A percentile compares a stretch with the other conserved stretches of the same genome.
Evolutionary conservation across 2,329 filamentous ascomycete species (phyloP).

Genomic region (Teratosphaeria viscida): DNA sequence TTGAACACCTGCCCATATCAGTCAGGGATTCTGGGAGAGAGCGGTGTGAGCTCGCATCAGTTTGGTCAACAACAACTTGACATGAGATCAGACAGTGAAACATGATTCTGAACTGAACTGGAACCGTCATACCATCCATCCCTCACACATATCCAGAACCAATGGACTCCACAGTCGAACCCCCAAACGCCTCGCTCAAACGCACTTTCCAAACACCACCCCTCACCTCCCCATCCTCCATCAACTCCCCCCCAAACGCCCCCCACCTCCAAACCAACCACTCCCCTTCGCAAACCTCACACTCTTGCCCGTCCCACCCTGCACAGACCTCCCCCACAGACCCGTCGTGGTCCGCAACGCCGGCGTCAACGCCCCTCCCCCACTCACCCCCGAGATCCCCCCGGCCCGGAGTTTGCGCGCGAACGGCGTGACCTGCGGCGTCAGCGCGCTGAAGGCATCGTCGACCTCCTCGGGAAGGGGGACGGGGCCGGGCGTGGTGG

Average conservation of each 20-base stretch:
- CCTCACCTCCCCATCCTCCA: background rate
- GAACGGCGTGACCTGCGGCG: conserved; percentile 30
- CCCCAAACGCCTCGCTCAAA: background rate
- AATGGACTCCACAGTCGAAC: too few relatives aligned
- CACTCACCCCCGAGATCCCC: conserved; percentile 14
- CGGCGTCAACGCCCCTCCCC: background rate
- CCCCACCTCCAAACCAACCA: conserved; percentile 5
- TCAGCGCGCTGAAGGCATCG: conserved; percentile 11
- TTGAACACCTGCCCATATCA: too few relatives aligned
- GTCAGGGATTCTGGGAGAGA: too few relatives aligned
- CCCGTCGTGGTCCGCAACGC: conserved; percentile 1
- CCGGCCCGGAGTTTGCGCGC: conserved; percentile 26
- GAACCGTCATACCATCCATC: too few relatives aligned
- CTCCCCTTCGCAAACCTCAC: conserved; percentile 9
- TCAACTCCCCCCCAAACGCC: conserved; percentile 2
- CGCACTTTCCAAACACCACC: background rate
- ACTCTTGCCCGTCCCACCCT: conserved; percentile 10
- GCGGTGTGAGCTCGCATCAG: too few relatives aligned
- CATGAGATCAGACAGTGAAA: too few relatives aligned
- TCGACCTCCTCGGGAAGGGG: background rate
- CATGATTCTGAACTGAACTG: too few relatives aligned
- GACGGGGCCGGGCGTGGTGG: conserved; percentile 19
- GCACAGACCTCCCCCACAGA: conserved; percentile 3
- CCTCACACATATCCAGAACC: too few relatives aligned
- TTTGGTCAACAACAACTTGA: too few relatives aligned